Base-by-base conservation (phyloP, 2,329 filamentous ascomycete species). In the Paecilomyces fulvus region DNA sequence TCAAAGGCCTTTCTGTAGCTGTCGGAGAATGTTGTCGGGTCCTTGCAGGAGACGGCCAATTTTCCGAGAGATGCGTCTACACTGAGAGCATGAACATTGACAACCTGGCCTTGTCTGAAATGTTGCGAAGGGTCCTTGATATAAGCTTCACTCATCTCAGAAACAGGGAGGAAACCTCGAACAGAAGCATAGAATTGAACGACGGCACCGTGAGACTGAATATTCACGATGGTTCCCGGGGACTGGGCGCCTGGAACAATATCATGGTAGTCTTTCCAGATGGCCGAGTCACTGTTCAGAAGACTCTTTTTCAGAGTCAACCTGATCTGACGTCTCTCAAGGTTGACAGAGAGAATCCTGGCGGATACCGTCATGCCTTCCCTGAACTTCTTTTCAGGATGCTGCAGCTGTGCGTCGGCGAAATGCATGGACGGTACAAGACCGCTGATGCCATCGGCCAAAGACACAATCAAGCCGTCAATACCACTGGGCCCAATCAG, bases 141-240 rank as follows among this genome's bases (percentile, higher is more conserved):
- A 68, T 88, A 96, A 10, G 92, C 91, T 70, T 99, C 94, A 70
- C 94, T 97, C 94, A 99, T 99, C 73, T 99, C 92, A 1, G 89
- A 89, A 0, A 95, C 86, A 1, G 94, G 94, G 55, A 99, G 80
- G 76, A 95, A 99, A 8, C 88, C 95, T 61, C 85, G 84, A 20
- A 99, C 79, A 8, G 80, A 75, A 17, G 90, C 90, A 66, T 95
- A 99, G 73, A 97, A 99, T 68, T 95, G 90, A 54, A 99, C 88
- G 17, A 92, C 84, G 10, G 94, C 94, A 58, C 94, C 94, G 54
- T 84, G 84, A 3, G 82, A 75, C 56, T 90, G 79, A 10, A 99
- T 79, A 61, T 88, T 95, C 62, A 95, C 81, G 61, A 99, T 87
- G 0, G 91, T 96, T 57, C 92, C 94, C 7, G 89, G 88, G 31